phyloP scores from a whole-genome alignment of 2,329 filamentous ascomycete species.

The Fusarium sp. region DNA sequence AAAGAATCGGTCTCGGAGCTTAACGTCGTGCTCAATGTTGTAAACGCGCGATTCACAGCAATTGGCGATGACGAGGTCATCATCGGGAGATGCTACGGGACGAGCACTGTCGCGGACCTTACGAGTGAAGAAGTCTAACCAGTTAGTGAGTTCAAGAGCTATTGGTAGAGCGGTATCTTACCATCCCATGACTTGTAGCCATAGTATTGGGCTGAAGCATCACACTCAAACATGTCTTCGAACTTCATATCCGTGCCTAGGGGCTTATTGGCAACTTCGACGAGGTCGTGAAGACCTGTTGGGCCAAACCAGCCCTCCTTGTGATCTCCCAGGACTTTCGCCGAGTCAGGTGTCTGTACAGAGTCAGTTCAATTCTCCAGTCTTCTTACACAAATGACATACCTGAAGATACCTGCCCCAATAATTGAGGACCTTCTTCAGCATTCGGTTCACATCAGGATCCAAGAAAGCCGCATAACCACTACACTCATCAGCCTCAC shows the following conservation, averaged over 20 bases:
- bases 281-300: constrained; percentile 60
- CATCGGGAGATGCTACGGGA: constrained; percentile 67
- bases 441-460: constrained; percentile 64
- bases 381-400: constrained; percentile 1
- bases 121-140: constrained; percentile 72
- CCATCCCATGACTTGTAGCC: constrained; percentile 76
- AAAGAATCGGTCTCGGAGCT: constrained; percentile 72
- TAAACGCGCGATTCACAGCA: constrained; percentile 73
- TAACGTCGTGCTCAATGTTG: constrained; percentile 61
- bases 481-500: constrained; percentile 21
- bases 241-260: constrained; percentile 59
- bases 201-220: constrained; percentile 63
- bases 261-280: constrained; percentile 63
- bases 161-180: constrained; percentile 42
- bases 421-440: constrained; percentile 66
- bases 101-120: constrained; percentile 64
- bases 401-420: constrained; percentile 68
- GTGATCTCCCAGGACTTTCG: constrained; percentile 59
- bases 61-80: constrained; percentile 68
- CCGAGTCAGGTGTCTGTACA: constrained; percentile 62
- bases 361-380: not conserved
- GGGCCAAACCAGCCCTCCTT: constrained; percentile 66
- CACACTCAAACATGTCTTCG: constrained; percentile 71
- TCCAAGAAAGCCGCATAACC: constrained; percentile 67
- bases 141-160: not conserved